Percentiles rank a stretch among this genome's conserved stretches.
These are phyloP conservation scores for Starmerella floris DNA, from an alignment of 805 yeast genomes.

Conservation along the genomic window DNA sequence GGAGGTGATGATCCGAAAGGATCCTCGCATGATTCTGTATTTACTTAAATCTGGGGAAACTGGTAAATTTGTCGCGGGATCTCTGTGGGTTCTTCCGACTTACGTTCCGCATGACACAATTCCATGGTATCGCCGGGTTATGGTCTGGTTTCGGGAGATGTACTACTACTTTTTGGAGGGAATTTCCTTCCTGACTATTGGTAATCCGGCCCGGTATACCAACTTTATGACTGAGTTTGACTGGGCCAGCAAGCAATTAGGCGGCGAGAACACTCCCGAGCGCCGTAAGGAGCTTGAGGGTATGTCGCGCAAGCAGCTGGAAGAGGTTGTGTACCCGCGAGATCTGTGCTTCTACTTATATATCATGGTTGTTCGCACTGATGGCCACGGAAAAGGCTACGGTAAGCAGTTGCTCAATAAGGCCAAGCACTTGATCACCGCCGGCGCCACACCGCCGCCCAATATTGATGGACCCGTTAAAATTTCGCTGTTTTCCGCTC, in stretches of 20 bases:
- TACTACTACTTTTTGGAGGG: slow-evolving; percentile 1
- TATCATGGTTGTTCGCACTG: slow-evolving; percentile 6
- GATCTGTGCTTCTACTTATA: slow-evolving; percentile 5
- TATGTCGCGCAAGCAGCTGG: slow-evolving; percentile 1
- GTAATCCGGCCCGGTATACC: neutral
- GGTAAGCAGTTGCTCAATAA: slow-evolving; percentile 6
- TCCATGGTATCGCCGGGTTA: neutral
- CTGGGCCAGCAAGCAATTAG: slow-evolving; percentile 3
- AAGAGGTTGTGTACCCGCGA: slow-evolving; percentile 8
- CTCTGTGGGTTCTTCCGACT: slow-evolving; percentile 7
- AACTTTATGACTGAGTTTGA: slow-evolving; percentile 1
- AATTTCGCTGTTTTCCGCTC: slow-evolving; percentile 8
- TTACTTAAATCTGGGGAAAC: neutral
- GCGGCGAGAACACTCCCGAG: slow-evolving; percentile 3
- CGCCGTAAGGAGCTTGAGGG: slow-evolving; percentile 2
- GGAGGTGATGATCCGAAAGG: neutral
- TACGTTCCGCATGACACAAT: slow-evolving; percentile 1
- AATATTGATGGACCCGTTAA: slow-evolving; percentile 11
- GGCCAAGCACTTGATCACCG: neutral
- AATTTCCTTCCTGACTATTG: neutral
- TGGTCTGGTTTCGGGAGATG: neutral
- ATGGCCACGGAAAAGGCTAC: slow-evolving; percentile 12
- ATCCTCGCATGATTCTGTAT: slow-evolving; percentile 3
- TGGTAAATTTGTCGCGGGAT: slow-evolving; percentile 5
- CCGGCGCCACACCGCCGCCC: slow-evolving; percentile 5